A percentile compares a stretch with the other conserved stretches of the same genome.
Conservation (phyloP, 2,329 filamentous ascomycete genomes). For the Byssothecium circinans region DNA sequence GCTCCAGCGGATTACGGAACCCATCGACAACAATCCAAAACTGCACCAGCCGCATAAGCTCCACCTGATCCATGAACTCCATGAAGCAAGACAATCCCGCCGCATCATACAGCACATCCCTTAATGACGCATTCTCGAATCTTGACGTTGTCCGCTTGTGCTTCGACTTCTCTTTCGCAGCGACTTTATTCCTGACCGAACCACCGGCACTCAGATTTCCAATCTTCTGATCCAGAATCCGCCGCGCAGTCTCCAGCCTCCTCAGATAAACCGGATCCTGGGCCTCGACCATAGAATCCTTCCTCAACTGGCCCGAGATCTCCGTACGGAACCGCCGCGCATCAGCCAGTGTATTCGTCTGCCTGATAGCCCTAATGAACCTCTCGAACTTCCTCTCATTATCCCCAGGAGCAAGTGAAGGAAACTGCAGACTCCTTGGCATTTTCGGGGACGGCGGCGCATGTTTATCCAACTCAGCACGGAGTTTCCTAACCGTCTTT, state of each 20-base stretch:
- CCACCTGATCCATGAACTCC: constrained; percentile 97
- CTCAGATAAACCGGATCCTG: constrained; percentile 86
- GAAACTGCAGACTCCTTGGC: constrained; percentile 68
- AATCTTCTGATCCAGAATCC: constrained; percentile 86
- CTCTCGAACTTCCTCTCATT: constrained; percentile 92
- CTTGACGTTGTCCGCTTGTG: constrained; percentile 57
- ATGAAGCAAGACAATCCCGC: constrained; percentile 97
- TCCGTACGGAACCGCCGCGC: constrained; percentile 90
- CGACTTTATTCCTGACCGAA: constrained; percentile 46
- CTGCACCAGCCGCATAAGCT: constrained; percentile 85
- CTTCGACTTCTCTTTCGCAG: constrained; percentile 43
- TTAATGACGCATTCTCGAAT: constrained; percentile 73
- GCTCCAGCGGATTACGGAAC: constrained; percentile 89
- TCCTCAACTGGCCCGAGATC: constrained; percentile 86
- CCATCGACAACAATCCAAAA: constrained; percentile 99
- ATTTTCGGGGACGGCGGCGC: constrained; percentile 75
- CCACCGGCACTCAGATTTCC: constrained; percentile 73
- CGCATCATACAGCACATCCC: constrained; percentile 85
- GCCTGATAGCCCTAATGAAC: constrained; percentile 85
- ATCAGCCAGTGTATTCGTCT: constrained; percentile 88
- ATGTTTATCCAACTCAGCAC: constrained; percentile 91
- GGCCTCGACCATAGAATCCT: constrained; percentile 74
- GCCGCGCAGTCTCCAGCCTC: constrained; percentile 87
- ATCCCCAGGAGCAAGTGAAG: constrained; percentile 77
- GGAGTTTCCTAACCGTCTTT: constrained; percentile 88